These are phyloP conservation scores for Canavalia ensiformis DNA, from an alignment of 306 rosid species.

Conservation along the genomic window DNA sequence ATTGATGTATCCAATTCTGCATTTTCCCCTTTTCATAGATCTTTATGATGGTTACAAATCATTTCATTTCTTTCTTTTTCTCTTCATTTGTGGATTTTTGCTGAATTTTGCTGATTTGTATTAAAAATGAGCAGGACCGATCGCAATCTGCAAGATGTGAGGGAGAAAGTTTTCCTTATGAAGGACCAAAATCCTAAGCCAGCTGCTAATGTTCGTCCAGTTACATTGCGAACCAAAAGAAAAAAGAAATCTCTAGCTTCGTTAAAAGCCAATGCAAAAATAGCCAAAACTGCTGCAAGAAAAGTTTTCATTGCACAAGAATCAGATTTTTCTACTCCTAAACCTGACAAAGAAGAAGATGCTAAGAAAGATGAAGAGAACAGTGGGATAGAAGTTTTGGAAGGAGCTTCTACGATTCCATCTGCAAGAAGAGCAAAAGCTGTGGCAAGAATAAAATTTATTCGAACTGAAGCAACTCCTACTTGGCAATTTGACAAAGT, in stretches of 20 bases:
- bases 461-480: conserved; percentile 30
- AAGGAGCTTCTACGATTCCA: conserved; percentile 22
- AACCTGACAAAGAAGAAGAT: conserved; percentile 35
- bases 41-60: neutral
- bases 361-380: conserved; percentile 37
- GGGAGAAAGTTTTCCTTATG: conserved; percentile 50
- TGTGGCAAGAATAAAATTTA: conserved; percentile 48
- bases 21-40: neutral
- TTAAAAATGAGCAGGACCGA: conserved; percentile 61
- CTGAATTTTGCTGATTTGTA: conserved; percentile 18
- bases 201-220: conserved; percentile 33
- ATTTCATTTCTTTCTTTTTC: neutral
- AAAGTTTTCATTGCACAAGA: conserved; percentile 25
- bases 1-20: conserved; percentile 14
- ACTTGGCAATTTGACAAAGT: conserved; percentile 40
- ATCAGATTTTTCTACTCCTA: conserved; percentile 21
- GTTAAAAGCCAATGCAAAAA: conserved; percentile 36
- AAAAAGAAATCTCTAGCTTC: conserved; percentile 53
- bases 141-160: conserved; percentile 49
- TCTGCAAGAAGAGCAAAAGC: conserved; percentile 57
- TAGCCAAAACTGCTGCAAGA: conserved; percentile 44
- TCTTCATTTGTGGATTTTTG: neutral
- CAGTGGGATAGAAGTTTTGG: conserved; percentile 15
- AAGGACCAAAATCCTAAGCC: conserved; percentile 9
- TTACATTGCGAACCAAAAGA: conserved; percentile 33